Evolutionary conservation across 495 filamentous ascomycete species (phyloP), one percentile per base, ranked within the genome.

Genomic region (Acidomyces sp.): DNA sequence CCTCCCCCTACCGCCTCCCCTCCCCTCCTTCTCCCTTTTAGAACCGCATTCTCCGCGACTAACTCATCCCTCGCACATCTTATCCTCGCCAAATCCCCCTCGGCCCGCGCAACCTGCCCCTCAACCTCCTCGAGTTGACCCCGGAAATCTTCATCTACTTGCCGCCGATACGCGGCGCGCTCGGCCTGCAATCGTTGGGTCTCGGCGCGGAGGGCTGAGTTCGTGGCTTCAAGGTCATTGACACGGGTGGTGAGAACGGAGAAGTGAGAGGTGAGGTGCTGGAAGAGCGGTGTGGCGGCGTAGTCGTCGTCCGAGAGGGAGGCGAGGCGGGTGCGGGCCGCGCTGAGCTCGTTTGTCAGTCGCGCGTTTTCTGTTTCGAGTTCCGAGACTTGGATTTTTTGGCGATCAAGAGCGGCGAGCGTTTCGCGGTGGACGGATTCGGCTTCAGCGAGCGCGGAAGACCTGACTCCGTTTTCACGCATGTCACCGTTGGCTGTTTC

Each of bases 231-330:
- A 54, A 95, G 62, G 53, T 93, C 73, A 55, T 96, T 96, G 56
- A 94, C 74, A 6, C 85, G 77, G 53, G 81, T 84, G 39, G 94
- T 82, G 13, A 92, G 74, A 55, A 95, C 92, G 45, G 95, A 87
- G 51, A 93, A 80, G 50, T 93, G 84, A 20, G 72, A 74, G 61
- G 85, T 92, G 43, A 95, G 70, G 45, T 78, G 71, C 57, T 93
- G 94, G 68, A 95, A 96, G 7, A 93, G 68, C 50, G 95, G 83
- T 25, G 85, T 93, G 37, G 81, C 73, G 29, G 84, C 78, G 57
- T 93, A 95, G 52, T 97, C 90, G 38, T 97, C 90, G 52, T 97
- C 88, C 0, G 81, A 78, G 27, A 90, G 65, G 41, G 72, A 77
- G 2, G 82, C 74, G 37, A 69, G 62, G 60, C 77, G 78, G 33